Evolutionary conservation across 257 asterid genomes (phyloP), one percentile per base, ranked within the genome.

Genomic region (Solanum virginianum): DNA sequence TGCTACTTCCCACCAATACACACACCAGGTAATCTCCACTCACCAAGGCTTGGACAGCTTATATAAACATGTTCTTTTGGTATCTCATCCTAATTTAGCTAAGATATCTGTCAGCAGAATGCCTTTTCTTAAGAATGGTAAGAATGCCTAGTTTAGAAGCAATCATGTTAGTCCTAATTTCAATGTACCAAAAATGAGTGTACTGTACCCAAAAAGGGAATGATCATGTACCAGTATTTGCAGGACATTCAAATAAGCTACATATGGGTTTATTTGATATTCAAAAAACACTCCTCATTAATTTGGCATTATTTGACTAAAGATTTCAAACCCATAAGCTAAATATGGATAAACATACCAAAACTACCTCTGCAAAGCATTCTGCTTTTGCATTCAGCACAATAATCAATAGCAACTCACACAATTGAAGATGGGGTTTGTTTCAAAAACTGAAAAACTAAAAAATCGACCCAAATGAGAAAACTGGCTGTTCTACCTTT

Each of bases 401-500:
- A 15, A 18, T 66, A 26, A 8, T 71, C 47, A 18, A 10, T 39
- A 20, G 41, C 9, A 41, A 12, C 51, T 71, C 15, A 43, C 55
- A 45, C 12, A 43, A 72, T 7, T 45, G 18, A 43, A 72, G 56
- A 11, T 45, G 10, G 57, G 8, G 17, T 43, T 72, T 45, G 39
- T 72, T 70, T 72, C 10, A 72, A 24, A 8, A 20, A n/a, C 22
- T 39, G 69, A 80, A 53, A 55, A 80, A 39, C 68, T 32, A 32
- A 26, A 29, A 17, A 29, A 36, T 80, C 24, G 9, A 80, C 29
- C 84, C 47, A 32, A 41, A 57, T 54, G 32, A 69, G 79, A 0
- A 36, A 68, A 68, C 7, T 6, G 22, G n/a, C 3, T 65, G 41
- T 6, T 49, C 20, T 51, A 91, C 99, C 97, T 95, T 96, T 14